Conservation (phyloP, 352 stramenopile genomes). For the Thraustochytrium sp. region DNA sequence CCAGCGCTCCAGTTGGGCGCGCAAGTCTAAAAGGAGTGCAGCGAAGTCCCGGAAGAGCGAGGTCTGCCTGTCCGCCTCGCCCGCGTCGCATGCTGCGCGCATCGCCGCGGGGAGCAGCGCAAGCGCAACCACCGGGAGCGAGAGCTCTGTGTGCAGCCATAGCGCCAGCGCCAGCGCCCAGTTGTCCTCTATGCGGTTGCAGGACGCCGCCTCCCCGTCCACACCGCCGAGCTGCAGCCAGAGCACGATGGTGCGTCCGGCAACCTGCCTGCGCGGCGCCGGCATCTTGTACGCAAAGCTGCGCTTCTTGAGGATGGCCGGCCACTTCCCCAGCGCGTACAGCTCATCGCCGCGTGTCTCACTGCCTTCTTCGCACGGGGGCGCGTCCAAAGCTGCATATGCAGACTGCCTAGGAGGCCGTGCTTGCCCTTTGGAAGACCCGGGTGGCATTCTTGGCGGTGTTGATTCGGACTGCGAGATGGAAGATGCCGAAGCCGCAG, state of each 20-base stretch:
- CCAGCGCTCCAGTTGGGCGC: background rate
- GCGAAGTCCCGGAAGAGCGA: background rate
- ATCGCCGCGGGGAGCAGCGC: background rate
- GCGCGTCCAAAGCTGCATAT: background rate
- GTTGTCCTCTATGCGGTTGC: background rate
- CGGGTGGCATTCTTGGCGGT: no score
- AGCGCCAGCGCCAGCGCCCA: background rate
- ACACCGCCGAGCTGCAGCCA: constrained; percentile 34
- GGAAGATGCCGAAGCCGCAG: no score
- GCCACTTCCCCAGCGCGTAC: background rate
- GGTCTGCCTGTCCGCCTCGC: no score
- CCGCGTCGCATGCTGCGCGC: background rate
- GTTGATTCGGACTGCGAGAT: no score
- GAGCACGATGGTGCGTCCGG: background rate
- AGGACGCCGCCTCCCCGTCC: background rate
- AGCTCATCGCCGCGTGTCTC: background rate
- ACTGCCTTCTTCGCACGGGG: background rate
- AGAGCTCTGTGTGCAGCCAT: constrained; percentile 12
- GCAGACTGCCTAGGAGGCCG: background rate
- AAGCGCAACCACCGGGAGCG: background rate
- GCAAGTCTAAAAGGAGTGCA: background rate
- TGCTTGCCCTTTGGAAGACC: no score
- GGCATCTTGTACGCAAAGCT: constrained; percentile 38
- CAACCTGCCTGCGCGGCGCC: background rate
- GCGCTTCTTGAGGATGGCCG: background rate